Conservation (phyloP, 169 alveolate genomes). For the Plasmodium fragile region DNA sequence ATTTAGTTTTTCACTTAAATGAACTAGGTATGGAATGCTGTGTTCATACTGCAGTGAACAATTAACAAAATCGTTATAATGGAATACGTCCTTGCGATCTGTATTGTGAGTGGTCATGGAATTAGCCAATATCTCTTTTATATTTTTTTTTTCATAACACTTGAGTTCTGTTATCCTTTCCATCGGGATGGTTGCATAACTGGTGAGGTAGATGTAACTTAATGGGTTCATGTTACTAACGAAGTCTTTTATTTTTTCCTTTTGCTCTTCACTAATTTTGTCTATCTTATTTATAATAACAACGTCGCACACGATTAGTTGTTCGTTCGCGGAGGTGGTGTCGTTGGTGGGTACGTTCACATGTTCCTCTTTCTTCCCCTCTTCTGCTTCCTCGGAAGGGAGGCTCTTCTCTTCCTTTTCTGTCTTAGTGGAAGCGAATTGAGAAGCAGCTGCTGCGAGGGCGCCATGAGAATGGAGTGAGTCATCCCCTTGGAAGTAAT, state of each 20-base stretch:
- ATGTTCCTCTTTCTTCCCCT: not conserved
- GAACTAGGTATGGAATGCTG: constrained; percentile 8
- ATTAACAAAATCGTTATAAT: constrained; percentile 49
- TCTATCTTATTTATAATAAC: constrained; percentile 64
- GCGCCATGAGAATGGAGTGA: not conserved
- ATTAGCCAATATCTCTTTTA: constrained; percentile 23
- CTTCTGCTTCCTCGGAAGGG: not conserved
- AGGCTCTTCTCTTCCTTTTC: not conserved
- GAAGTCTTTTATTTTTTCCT: constrained; percentile 33
- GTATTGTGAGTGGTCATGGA: not conserved
- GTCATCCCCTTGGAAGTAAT: not conserved
- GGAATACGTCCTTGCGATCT: not conserved
- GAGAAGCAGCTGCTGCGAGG: not conserved
- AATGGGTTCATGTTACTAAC: constrained; percentile 51
- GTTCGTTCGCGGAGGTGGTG: constrained; percentile 19
- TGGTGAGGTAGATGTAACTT: constrained; percentile 30
- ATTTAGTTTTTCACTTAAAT: constrained; percentile 31
- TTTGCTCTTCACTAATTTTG: constrained; percentile 37
- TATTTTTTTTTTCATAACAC: constrained; percentile 74
- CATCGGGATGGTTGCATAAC: constrained; percentile 39
- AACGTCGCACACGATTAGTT: constrained; percentile 62
- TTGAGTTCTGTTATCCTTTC: constrained; percentile 56
- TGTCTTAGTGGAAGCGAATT: not conserved
- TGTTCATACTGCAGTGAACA: constrained; percentile 22
- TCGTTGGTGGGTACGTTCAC: not conserved